Conservation (phyloP, 192 early-diverging fungal species). For the Gaertneriomyces sp. region DNA sequence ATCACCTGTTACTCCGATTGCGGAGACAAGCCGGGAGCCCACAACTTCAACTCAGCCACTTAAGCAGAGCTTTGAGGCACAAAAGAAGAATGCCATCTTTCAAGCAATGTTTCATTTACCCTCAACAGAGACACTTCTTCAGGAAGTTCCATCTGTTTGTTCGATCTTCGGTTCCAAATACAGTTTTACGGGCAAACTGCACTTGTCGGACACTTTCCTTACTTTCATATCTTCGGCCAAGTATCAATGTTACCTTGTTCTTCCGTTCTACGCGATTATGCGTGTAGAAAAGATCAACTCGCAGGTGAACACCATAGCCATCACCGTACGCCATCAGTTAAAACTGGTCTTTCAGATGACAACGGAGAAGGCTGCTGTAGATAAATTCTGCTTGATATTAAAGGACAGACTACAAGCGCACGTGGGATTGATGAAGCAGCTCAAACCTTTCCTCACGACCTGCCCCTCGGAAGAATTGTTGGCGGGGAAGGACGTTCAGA, state of each 20-base stretch:
- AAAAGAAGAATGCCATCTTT: conserved; percentile 76
- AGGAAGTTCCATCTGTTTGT: conserved; percentile 60
- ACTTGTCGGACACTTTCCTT: conserved; percentile 84
- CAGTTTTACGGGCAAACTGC: conserved; percentile 66
- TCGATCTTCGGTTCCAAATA: conserved; percentile 48
- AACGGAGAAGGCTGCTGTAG: conserved; percentile 59
- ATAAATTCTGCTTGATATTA: conserved; percentile 78
- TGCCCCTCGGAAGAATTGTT: conserved; percentile 81
- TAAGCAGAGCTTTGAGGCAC: conserved; percentile 55
- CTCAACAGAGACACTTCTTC: conserved; percentile 65
- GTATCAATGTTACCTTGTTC: conserved; percentile 67
- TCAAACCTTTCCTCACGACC: conserved; percentile 73
- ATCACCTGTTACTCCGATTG: conserved; percentile 25
- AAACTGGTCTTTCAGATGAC: conserved; percentile 79
- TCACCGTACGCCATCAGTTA: conserved; percentile 91
- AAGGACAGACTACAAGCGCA: conserved; percentile 68
- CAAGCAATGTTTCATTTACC: conserved; percentile 77
- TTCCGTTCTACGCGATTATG: conserved; percentile 88
- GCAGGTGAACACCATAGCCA: conserved; percentile 67
- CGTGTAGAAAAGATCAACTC: conserved; percentile 83
- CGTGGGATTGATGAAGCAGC: conserved; percentile 69
- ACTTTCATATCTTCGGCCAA: conserved; percentile 71
- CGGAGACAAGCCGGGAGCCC: not conserved
- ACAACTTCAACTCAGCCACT: conserved; percentile 27
- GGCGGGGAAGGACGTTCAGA: conserved; percentile 45